Base-by-base conservation (phyloP, 1,284 basidiomycete genomes). In the Ustilago lituana region DNA sequence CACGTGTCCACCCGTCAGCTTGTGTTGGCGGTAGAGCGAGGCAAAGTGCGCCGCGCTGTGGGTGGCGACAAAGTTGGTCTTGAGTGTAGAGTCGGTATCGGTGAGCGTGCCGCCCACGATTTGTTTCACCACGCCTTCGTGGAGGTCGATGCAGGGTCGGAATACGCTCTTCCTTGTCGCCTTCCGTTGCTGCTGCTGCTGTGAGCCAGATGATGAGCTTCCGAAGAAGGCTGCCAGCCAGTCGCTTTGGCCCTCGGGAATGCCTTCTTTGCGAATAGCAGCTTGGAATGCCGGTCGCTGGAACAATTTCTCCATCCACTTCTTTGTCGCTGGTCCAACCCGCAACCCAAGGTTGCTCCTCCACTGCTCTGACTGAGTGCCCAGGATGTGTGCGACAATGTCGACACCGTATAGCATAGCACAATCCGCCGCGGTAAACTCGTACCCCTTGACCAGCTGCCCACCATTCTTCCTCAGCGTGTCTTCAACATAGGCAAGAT, bases 81-180 rank as follows among this genome's bases (percentile, higher is more conserved):
- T 88, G 61, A 98, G 87, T 32, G 84, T 84, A 11, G 50, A 59
- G 26, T 72, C 71, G 4, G 53, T 52, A 48, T 88, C 83, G 17
- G 84, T 74, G 27, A 99, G 86, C 1, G 93, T 95, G 2, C 94
- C 93, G 24, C 96, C 96, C 10, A 99, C 93, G 61, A 99, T 98
- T 84, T 99, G 96, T 84, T 98, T 98, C 55, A 99, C 96, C 1
- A 76, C 66, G 12, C 79, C 79, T 36, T 74, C 60, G 84, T 98
- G 96, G 23, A 99, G 87, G 83, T 98, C 96, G 77, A 98, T 98
- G 83, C 96, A 99, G 11, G 96, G 96, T 53, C 91, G 87, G 84
- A 98, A 98, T 45, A 87, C 41, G 53, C 78, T 80, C 27, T 52
- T 65, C 6, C 66, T 52, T 39, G n/a, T 32, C n/a, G 14, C 47